These are phyloP conservation scores for Boletus fagicola DNA, from an alignment of 768 basidiomycete genomes.

Conservation along the genomic window DNA sequence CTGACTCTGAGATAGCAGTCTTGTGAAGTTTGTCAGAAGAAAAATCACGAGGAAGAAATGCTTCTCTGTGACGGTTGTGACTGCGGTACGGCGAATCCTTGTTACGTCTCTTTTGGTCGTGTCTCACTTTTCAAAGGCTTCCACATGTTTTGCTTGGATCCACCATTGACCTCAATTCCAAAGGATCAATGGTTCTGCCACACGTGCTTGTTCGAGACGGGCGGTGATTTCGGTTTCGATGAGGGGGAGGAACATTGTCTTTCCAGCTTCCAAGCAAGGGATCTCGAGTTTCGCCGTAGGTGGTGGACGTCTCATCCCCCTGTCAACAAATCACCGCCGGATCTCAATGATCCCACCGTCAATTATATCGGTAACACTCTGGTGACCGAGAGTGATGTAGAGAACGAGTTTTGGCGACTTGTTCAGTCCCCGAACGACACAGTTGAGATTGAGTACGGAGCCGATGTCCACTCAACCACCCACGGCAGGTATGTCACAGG, in stretches of 20 bases:
- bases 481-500: slow-evolving; percentile 80
- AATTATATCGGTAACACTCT: slow-evolving; percentile 56
- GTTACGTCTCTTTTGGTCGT: slow-evolving; percentile 9
- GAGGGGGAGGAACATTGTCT: slow-evolving; percentile 96
- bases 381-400: slow-evolving; percentile 89
- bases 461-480: slow-evolving; percentile 95
- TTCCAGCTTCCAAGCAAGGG: slow-evolving; percentile 87
- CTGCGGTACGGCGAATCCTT: slow-evolving; percentile 48
- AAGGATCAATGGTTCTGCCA: slow-evolving; percentile 97
- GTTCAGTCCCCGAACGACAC: slow-evolving; percentile 88
- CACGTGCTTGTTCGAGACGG: slow-evolving; percentile 85
- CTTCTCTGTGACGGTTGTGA: slow-evolving; percentile 88
- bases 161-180: slow-evolving; percentile 81
- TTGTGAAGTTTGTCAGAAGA: slow-evolving; percentile 92
- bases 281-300: slow-evolving; percentile 79
- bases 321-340: slow-evolving; percentile 27
- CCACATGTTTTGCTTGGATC: slow-evolving; percentile 96
- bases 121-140: slow-evolving; percentile 58
- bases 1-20: slow-evolving; percentile 53
- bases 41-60: slow-evolving; percentile 88
- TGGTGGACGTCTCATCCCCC: slow-evolving; percentile 88
- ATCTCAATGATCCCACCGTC: slow-evolving; percentile 49
- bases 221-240: slow-evolving; percentile 97
- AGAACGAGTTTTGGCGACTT: slow-evolving; percentile 95
- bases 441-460: slow-evolving; percentile 99